A percentile compares a stretch with the other conserved stretches of the same genome.
These are phyloP conservation scores for Amoeboaphelidium occidentale DNA, from an alignment of 371 early-diverging fungal species.

Conservation along the genomic window DNA sequence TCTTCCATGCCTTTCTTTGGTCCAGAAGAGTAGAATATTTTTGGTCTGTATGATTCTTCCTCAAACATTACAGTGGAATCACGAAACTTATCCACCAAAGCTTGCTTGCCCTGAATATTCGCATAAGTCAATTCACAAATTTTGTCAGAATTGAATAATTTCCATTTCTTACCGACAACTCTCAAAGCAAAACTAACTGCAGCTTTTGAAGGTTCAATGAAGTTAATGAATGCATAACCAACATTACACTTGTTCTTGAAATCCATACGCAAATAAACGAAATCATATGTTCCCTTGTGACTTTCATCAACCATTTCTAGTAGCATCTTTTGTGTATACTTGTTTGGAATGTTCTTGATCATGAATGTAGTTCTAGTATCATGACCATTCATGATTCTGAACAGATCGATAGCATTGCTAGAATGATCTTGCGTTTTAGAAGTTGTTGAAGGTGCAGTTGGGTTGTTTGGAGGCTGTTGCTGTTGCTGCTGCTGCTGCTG, in stretches of 20 bases:
- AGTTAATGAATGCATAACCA: constrained; percentile 77
- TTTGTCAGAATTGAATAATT: constrained; percentile 64
- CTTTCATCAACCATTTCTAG: constrained; percentile 47
- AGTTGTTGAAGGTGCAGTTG: too few species aligned
- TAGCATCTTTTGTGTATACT: constrained; percentile 58
- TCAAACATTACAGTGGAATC: constrained; percentile 28
- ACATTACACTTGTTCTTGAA: constrained; percentile 62
- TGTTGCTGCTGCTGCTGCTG: too few species aligned
- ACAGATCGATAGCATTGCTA: constrained; percentile 2
- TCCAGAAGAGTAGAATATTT: constrained; percentile 10
- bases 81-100: constrained; percentile 57
- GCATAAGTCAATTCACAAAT: constrained; percentile 63
- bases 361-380: constrained; percentile 63
- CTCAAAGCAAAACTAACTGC: constrained; percentile 41
- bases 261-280: constrained; percentile 73
- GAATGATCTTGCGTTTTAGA: too few species aligned
- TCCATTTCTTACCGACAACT: constrained; percentile 57
- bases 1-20: constrained; percentile 6
- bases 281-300: constrained; percentile 47
- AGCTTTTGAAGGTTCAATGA: constrained; percentile 27
- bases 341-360: constrained; percentile 81
- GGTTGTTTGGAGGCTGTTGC: too few species aligned
- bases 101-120: constrained; percentile 53
- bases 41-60: constrained; percentile 7
- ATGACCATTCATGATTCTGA: constrained; percentile 8